phyloP scores from a whole-genome alignment of 2,329 filamentous ascomycete species.

The Zymoseptoria ardabiliae region DNA sequence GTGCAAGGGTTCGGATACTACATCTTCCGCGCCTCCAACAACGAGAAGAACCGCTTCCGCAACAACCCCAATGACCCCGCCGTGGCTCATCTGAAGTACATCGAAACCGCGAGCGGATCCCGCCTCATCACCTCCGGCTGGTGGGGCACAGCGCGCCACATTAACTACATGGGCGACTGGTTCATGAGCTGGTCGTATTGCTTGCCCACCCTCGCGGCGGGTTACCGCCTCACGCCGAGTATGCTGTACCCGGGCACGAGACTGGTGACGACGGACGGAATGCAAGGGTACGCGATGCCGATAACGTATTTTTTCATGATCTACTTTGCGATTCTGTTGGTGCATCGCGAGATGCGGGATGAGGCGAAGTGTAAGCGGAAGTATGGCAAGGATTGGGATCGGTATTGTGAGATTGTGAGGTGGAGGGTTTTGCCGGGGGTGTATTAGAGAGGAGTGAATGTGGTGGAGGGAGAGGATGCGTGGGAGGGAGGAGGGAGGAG shows the following conservation, averaged over 20 bases:
- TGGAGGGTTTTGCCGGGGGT: slow-evolving; percentile 79
- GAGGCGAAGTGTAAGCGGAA: slow-evolving; percentile 87
- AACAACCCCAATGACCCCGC: slow-evolving; percentile 74
- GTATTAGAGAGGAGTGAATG: slow-evolving; percentile 52
- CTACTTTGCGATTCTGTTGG: slow-evolving; percentile 79
- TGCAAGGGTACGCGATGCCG: slow-evolving; percentile 74
- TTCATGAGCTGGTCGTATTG: slow-evolving; percentile 87
- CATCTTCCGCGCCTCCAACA: slow-evolving; percentile 91
- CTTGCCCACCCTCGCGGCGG: slow-evolving; percentile 76
- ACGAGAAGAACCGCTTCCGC: slow-evolving; percentile 90
- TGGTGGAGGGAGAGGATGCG: background rate
- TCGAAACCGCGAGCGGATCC: slow-evolving; percentile 75
- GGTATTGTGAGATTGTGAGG: slow-evolving; percentile 74
- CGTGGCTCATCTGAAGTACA: slow-evolving; percentile 73
- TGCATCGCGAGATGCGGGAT: slow-evolving; percentile 80
- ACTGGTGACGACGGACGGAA: slow-evolving; percentile 51
- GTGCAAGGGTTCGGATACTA: slow-evolving; percentile 70
- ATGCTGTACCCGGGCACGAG: slow-evolving; percentile 51
- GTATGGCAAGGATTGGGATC: slow-evolving; percentile 87
- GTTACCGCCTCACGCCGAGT: slow-evolving; percentile 62
- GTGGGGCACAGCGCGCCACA: slow-evolving; percentile 88
- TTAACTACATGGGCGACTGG: slow-evolving; percentile 97
- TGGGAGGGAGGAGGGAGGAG: background rate
- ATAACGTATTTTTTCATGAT: slow-evolving; percentile 92
- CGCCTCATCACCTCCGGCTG: slow-evolving; percentile 78